phyloP scores from a whole-genome alignment of 1,139 yeast genomes.

The Pichia sp. region DNA sequence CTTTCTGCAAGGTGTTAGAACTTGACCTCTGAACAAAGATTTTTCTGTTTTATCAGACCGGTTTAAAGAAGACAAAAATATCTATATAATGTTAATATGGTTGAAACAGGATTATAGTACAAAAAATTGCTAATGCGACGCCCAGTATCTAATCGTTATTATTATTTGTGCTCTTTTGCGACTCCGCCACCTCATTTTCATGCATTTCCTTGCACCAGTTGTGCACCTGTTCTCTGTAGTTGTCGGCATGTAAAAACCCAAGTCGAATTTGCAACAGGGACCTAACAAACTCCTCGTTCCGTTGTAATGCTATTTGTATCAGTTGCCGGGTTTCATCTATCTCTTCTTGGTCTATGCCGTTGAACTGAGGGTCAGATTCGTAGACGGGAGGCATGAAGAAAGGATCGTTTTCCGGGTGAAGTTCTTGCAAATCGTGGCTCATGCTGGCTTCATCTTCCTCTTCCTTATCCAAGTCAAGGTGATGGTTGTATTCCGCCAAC shows the following conservation, averaged over 20 bases:
- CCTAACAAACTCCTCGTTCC: slow-evolving; percentile 86
- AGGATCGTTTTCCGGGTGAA: slow-evolving; percentile 41
- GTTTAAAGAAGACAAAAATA: not conserved
- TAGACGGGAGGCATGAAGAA: slow-evolving; percentile 61
- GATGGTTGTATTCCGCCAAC: slow-evolving; percentile 67
- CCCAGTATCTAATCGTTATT: slow-evolving; percentile 20
- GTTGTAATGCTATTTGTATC: slow-evolving; percentile 70
- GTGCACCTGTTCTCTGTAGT: slow-evolving; percentile 62
- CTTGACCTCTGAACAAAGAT: slow-evolving; percentile 6
- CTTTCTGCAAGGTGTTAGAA: slow-evolving; percentile 39
- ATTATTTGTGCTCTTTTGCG: slow-evolving; percentile 28
- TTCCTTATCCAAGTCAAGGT: slow-evolving; percentile 35
- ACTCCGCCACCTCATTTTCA: slow-evolving; percentile 47
- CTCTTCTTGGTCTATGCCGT: slow-evolving; percentile 43
- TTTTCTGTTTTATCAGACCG: not conserved
- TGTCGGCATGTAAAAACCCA: slow-evolving; percentile 73
- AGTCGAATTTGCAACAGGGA: slow-evolving; percentile 66
- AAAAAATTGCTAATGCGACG: not conserved
- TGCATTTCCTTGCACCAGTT: slow-evolving; percentile 86
- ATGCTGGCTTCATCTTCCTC: slow-evolving; percentile 8
- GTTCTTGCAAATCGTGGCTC: slow-evolving; percentile 2
- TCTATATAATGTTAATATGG: not conserved
- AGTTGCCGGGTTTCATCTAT: slow-evolving; percentile 65
- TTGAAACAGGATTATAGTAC: not conserved
- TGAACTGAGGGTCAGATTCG: slow-evolving; percentile 35